Percentiles rank a stretch among this genome's conserved stretches.
These are phyloP conservation scores for Nidularia pulvinata DNA, from an alignment of 768 basidiomycete species.

Conservation along the genomic window DNA sequence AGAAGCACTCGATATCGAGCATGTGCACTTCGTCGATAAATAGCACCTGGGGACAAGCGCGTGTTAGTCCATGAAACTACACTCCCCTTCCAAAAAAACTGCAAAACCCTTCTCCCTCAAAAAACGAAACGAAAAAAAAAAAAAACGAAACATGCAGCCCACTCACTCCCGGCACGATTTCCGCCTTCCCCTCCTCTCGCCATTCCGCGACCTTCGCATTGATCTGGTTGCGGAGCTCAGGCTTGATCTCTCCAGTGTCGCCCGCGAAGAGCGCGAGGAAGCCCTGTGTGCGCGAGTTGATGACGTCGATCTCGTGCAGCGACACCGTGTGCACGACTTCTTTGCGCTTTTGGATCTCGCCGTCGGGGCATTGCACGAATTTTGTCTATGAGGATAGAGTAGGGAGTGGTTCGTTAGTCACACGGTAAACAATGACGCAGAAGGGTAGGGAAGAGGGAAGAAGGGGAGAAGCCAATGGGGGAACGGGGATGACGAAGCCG, in stretches of 20 bases:
- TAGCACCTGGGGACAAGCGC: conserved; percentile 61
- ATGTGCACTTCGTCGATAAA: conserved; percentile 99
- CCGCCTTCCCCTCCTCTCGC: conserved; percentile 98
- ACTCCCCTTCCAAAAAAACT: no score
- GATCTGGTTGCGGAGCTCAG: conserved; percentile 94
- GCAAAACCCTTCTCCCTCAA: no score
- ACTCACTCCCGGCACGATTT: conserved; percentile 93
- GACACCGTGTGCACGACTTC: conserved; percentile 98
- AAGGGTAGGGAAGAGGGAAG: background rate
- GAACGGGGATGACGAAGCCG: no score
- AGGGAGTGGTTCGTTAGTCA: background rate
- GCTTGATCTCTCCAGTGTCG: conserved; percentile 99
- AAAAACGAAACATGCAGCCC: background rate
- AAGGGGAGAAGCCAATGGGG: background rate
- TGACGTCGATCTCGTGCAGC: conserved; percentile 98
- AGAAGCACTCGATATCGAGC: conserved; percentile 99
- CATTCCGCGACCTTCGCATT: conserved; percentile 97
- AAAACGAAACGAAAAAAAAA: no score
- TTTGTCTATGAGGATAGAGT: conserved; percentile 64
- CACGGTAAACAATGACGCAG: no score
- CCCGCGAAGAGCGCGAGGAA: conserved; percentile 95
- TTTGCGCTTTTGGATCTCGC: conserved; percentile 97
- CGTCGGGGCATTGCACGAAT: conserved; percentile 98
- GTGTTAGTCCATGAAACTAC: background rate
- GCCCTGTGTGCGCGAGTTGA: conserved; percentile 98